Evolutionary conservation across 2,329 filamentous ascomycete genomes (phyloP).

Genomic region (Penicillium crustosum): DNA sequence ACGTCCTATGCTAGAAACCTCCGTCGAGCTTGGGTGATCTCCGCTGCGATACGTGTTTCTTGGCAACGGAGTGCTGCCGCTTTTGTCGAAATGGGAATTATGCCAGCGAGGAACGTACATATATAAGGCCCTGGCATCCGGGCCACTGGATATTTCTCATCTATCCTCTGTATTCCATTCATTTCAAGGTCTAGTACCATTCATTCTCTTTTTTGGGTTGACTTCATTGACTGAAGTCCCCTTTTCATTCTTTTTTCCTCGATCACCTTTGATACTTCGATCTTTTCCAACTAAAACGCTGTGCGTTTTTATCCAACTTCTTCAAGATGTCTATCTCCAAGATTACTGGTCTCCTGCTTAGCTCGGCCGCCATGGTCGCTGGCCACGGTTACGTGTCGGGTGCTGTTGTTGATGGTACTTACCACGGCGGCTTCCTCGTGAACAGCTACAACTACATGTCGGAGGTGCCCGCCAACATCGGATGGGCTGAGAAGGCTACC

Average conservation of each 20-base stretch:
- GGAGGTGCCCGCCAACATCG: conserved; percentile 48
- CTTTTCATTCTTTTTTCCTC: conserved; percentile 30
- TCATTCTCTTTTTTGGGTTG: conserved; percentile 28
- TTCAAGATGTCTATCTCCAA: conserved; percentile 36
- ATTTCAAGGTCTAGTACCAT: conserved; percentile 34
- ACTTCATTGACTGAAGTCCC: conserved; percentile 40
- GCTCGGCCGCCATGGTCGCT: conserved; percentile 38
- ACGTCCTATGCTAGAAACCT: conserved; percentile 14
- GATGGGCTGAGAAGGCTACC: conserved; percentile 55
- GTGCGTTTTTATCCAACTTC: conserved; percentile 28
- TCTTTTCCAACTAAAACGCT: conserved; percentile 27
- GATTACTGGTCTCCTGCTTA: conserved; percentile 35
- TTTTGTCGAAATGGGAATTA: conserved; percentile 15
- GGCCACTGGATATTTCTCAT: conserved; percentile 17
- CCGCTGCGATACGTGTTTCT: conserved; percentile 18
- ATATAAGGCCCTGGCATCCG: conserved; percentile 21
- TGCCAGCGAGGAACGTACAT: conserved; percentile 12
- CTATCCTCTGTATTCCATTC: conserved; percentile 32
- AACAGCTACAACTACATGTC: conserved; percentile 35
- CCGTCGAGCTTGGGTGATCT: conserved; percentile 20
- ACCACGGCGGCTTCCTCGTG: conserved; percentile 45
- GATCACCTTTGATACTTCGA: conserved; percentile 19
- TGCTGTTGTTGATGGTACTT: conserved; percentile 37
- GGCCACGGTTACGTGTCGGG: conserved; percentile 43
- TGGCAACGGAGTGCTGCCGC: conserved; percentile 13